These are phyloP conservation scores for Phycomyces nitens DNA, from an alignment of 192 early-diverging fungal genomes.

Conservation along the genomic window DNA sequence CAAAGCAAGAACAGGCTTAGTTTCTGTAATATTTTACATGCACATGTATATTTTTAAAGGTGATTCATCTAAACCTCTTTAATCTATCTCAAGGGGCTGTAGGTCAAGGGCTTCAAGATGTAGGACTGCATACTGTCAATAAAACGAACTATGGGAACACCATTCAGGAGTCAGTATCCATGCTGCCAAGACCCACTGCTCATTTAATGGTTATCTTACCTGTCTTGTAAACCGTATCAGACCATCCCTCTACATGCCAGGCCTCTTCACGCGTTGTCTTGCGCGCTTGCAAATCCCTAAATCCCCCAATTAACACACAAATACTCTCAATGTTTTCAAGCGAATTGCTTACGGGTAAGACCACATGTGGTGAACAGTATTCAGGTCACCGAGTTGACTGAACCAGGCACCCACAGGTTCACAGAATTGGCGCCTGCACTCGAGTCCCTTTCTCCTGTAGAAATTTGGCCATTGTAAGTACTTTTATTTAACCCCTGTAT, in stretches of 20 bases:
- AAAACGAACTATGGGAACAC: conserved; percentile 58
- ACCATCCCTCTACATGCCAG: conserved; percentile 94
- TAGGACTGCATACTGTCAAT: conserved; percentile 78
- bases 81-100: conserved; percentile 70
- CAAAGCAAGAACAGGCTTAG: too few relatives aligned
- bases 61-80: not conserved
- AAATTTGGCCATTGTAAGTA: too few relatives aligned
- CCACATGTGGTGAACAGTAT: conserved; percentile 86
- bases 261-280: conserved; percentile 88
- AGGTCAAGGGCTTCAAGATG: conserved; percentile 72
- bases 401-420: conserved; percentile 97
- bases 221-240: conserved; percentile 87
- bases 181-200: too few relatives aligned
- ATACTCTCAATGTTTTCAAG: too few relatives aligned
- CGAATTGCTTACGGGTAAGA: conserved; percentile 18
- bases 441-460: conserved; percentile 74
- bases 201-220: conserved; percentile 49
- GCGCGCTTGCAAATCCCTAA: conserved; percentile 78
- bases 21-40: too few relatives aligned
- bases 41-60: too few relatives aligned
- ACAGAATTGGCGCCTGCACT: conserved; percentile 82
- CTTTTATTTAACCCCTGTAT: not conserved
- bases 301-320: not conserved
- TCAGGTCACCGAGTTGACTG: conserved; percentile 82
- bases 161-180: not conserved